A percentile compares a stretch with the other conserved stretches of the same genome.
Evolutionary conservation across 257 asterid species (phyloP).

Genomic region (Gentiana dahurica): DNA sequence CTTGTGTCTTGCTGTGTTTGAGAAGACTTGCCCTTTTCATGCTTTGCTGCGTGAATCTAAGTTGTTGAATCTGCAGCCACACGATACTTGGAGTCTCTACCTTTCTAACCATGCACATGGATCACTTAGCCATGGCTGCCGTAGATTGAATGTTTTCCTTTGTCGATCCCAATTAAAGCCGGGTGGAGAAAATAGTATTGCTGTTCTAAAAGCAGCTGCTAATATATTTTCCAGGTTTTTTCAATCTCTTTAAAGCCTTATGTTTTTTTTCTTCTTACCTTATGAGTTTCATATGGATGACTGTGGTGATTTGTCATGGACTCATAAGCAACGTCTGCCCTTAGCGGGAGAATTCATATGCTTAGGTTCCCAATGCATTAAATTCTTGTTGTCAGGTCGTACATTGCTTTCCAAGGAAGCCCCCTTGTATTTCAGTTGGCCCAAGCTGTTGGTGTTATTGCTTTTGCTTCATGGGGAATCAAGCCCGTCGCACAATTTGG

Average conservation of each 20-base stretch:
- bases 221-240: constrained; percentile 19
- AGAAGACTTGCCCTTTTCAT: neutral
- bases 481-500: constrained; percentile 17
- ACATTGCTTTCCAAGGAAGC: constrained; percentile 13
- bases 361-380: neutral
- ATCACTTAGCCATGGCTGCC: constrained; percentile 9
- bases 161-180: constrained; percentile 30
- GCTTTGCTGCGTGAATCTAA: neutral
- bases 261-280: neutral
- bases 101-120: constrained; percentile 14
- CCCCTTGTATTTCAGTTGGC: constrained; percentile 23
- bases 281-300: neutral
- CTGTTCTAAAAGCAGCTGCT: constrained; percentile 20
- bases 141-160: constrained; percentile 16
- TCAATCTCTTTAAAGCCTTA: neutral
- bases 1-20: neutral
- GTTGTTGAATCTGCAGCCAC: constrained; percentile 19
- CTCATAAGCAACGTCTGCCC: neutral
- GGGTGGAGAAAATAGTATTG: constrained; percentile 22
- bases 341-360: too few species aligned
- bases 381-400: constrained; percentile 18
- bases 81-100: constrained; percentile 23
- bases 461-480: constrained; percentile 20
- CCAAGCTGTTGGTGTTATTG: constrained; percentile 25
- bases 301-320: neutral